Evolutionary conservation across 2,329 filamentous ascomycete species (phyloP), one percentile per base, ranked within the genome.

Genomic region (Trichophyton rubrum): DNA sequence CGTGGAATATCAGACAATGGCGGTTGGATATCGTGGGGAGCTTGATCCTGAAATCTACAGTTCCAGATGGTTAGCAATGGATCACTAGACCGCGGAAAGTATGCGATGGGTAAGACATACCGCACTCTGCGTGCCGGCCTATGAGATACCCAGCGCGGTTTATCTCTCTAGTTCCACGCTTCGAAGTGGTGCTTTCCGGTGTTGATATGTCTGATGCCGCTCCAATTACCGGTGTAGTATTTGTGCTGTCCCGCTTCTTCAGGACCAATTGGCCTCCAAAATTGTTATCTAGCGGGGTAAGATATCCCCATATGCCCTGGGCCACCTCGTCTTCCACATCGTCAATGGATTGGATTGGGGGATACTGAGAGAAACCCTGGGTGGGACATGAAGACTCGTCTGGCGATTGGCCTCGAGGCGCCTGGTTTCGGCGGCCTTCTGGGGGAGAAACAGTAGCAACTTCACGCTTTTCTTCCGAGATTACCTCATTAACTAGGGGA

Each of bases 281-380:
- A 64, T 82, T 83, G 59, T 82, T 80, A 69, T 92, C 86, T 22
- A 96, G 77, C 1, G 92, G 90, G 59, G 96, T 83, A 3, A 99
- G 79, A 69, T 97, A 99, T 11, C 95, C 95, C 93, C 93, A 99
- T 1, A 97, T 90, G 7, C 90, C 90, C 71, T 95, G 88, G 53
- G 83, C 81, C 61, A 82, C 83, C 74, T 96, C 90, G 70, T 96
- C 88, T 64, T 91, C 83, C 3, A 95, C 88, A 61, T 95, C 90
- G 64, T 91, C 88, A 9, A 85, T 85, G 55, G 92, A 81, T 27
- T 83, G 82, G 62, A 83, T 78, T 30, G 89, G 83, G 2, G 87
- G 85, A 65, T 89, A 85, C 74, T 99, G 93, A 6, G 89, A 91
- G 63, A 90, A 85, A 0, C 85, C 80, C 70, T 91, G 88, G 0